Evolutionary conservation across 1,284 basidiomycete genomes (phyloP).

Genomic region (Moesziomyces parantarcticus): DNA sequence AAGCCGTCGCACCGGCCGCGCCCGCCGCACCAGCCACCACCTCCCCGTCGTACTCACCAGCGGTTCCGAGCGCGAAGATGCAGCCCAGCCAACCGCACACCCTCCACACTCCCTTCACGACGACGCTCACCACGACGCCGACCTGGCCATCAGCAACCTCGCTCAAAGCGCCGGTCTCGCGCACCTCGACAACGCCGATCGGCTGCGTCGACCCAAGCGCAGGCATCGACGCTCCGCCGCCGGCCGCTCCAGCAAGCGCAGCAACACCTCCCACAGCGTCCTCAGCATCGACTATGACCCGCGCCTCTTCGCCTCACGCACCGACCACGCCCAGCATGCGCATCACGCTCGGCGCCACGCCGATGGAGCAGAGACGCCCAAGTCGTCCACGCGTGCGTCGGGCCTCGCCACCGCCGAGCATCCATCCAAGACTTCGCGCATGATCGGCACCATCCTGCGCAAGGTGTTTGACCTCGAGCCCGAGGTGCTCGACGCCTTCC

Average conservation of each 20-base stretch:
- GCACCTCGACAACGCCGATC: slow-evolving; percentile 19
- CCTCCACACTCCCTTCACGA: too few species aligned
- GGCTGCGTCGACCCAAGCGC: slow-evolving; percentile 37
- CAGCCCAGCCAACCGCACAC: too few species aligned
- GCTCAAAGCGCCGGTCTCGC: slow-evolving; percentile 46
- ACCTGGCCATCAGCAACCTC: slow-evolving; percentile 39
- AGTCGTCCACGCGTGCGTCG: slow-evolving; percentile 14
- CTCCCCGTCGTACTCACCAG: slow-evolving; percentile 35
- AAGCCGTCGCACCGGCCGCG: slow-evolving; percentile 15
- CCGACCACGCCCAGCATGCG: too few species aligned
- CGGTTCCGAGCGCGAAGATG: slow-evolving; percentile 30
- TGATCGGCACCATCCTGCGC: slow-evolving; percentile 44
- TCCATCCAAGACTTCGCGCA: slow-evolving; percentile 34
- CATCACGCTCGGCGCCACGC: slow-evolving; percentile 4
- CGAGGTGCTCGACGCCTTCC: slow-evolving; percentile 48
- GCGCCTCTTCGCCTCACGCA: slow-evolving; percentile 10
- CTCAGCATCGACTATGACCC: slow-evolving; percentile 37
- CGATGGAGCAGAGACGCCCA: slow-evolving; percentile 26
- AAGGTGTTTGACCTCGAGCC: slow-evolving; percentile 48
- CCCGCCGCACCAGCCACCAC: slow-evolving; percentile 9
- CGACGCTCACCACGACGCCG: slow-evolving; percentile 17
- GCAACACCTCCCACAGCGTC: slow-evolving; percentile 43
- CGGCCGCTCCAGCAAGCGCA: slow-evolving; percentile 46
- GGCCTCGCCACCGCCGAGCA: slow-evolving; percentile 16
- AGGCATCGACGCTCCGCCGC: slow-evolving; percentile 36